Conservation (phyloP, 352 stramenopile species). For the Phytopythium oedochilum region DNA sequence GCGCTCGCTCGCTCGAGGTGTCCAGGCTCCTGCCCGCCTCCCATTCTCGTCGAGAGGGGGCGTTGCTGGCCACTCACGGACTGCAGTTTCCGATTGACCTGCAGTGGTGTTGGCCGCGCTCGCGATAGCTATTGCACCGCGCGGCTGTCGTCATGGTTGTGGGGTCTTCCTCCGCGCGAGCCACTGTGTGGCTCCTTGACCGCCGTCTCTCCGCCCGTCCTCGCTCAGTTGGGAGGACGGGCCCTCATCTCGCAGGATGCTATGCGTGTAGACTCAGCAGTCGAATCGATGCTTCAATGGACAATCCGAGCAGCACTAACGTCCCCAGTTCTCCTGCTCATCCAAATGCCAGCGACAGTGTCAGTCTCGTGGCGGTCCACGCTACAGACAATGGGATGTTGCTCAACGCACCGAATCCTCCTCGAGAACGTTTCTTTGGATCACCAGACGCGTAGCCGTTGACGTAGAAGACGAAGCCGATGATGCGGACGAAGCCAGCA, state of each 20-base stretch:
- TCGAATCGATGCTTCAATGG: constrained; percentile 20
- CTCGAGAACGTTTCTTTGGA: constrained; percentile 29
- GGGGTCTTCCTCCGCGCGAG: neutral
- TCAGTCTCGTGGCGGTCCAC: neutral
- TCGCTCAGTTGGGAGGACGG: constrained; percentile 1
- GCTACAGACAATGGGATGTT: neutral
- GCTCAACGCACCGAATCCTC: constrained; percentile 26
- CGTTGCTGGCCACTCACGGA: constrained; percentile 1
- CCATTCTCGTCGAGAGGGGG: neutral
- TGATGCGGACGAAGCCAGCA: constrained; percentile 26
- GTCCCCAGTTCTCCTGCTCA: constrained; percentile 15
- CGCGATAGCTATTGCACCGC: neutral
- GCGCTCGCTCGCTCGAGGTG: neutral
- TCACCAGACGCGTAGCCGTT: constrained; percentile 31
- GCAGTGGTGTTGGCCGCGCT: neutral
- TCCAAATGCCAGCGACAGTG: neutral
- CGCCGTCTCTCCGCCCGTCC: neutral
- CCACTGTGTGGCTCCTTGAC: neutral
- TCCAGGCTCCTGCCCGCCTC: neutral
- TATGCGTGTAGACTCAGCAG: constrained; percentile 10
- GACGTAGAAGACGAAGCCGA: constrained; percentile 42
- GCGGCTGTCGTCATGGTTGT: neutral
- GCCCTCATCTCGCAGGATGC: neutral
- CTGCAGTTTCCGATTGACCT: constrained; percentile 7
- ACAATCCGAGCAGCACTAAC: constrained; percentile 23